Base-by-base conservation (phyloP, 2,329 filamentous ascomycete species). In the Calonectria fujianensis region DNA sequence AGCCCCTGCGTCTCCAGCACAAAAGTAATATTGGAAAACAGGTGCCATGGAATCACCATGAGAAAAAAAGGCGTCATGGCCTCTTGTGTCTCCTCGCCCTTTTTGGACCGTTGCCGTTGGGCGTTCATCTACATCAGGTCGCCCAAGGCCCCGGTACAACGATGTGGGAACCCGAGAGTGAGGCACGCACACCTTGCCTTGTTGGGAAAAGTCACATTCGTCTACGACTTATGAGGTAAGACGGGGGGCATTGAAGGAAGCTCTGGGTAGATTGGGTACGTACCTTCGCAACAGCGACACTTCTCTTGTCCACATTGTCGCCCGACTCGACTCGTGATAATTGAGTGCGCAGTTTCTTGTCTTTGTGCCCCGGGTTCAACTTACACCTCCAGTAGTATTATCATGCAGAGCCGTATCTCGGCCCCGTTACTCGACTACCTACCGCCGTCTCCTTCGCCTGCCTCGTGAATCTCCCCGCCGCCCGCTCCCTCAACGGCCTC, bases 341-440 rank as follows among this genome's bases (percentile, higher is more conserved):
- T 74, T 59, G 48, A 70, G 74, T 72, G 66, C 70, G 51, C 32
- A 59, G 20, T 64, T 63, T 32, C 63, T 31, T 74, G 71, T 74
- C 54, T 35, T 66, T 61, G 59, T 59, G 76, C 72, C 32, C 41
- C 24, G 51, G 39, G 20, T 45, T 27, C 24, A 51, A 70, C 67
- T 66, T 70, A 67, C 72, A 63, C 59, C 41, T 59, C 35, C 29
- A 52, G 71, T 68, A 70, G 75, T 75, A 84, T 78, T 75, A 81
- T 78, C 77, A 84, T 84, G 82, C 82, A 75, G 77, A 82, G 74
- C 78, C 77, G 74, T 73, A 69, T 76, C 50, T 76, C 57, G 52
- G 74, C 69, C 50, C 70, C 76, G 72, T 79, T 71, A 73, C 69
- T 76, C 75, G 74, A 76, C 78, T 74, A 77, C 72, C 76, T 51